Conservation (phyloP, 1,284 basidiomycete species). For the Afroboletus lepidellus region DNA sequence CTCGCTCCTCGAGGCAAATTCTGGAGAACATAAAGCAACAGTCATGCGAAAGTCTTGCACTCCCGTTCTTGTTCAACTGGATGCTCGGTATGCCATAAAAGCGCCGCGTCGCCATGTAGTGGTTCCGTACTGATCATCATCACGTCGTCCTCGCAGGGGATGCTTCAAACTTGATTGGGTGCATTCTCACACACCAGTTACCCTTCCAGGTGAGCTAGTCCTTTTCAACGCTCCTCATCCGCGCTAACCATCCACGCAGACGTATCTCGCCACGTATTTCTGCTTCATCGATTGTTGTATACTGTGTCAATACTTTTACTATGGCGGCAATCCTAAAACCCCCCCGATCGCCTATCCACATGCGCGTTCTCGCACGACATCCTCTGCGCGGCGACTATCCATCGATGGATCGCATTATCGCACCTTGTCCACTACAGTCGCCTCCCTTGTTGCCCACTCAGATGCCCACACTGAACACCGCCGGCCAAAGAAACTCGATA, state of each 20-base stretch:
- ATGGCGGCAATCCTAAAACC: constrained; percentile 40
- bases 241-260: constrained; percentile 47
- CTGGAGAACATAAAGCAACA: constrained; percentile 73
- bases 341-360: constrained; percentile 38
- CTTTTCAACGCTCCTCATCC: constrained; percentile 1
- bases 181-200: constrained; percentile 88
- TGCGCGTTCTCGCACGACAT: constrained; percentile 44
- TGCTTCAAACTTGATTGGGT: constrained; percentile 85
- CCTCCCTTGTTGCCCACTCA: constrained; percentile 61
- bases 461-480: constrained; percentile 39
- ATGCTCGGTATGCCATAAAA: constrained; percentile 62
- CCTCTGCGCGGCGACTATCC: constrained; percentile 45
- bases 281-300: constrained; percentile 76
- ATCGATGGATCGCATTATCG: constrained; percentile 62
- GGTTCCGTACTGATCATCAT: constrained; percentile 6
- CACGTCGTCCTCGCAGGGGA: constrained; percentile 62
- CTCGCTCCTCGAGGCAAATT: constrained; percentile 57
- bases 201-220: constrained; percentile 79
- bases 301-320: constrained; percentile 79
- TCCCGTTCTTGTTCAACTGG: constrained; percentile 91
- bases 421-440: constrained; percentile 59
- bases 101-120: neutral
- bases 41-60: constrained; percentile 83
- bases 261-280: constrained; percentile 86
- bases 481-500: constrained; percentile 16